Base-by-base conservation (phyloP, 305 asterid species). In the Fraxinus angustifolia region DNA sequence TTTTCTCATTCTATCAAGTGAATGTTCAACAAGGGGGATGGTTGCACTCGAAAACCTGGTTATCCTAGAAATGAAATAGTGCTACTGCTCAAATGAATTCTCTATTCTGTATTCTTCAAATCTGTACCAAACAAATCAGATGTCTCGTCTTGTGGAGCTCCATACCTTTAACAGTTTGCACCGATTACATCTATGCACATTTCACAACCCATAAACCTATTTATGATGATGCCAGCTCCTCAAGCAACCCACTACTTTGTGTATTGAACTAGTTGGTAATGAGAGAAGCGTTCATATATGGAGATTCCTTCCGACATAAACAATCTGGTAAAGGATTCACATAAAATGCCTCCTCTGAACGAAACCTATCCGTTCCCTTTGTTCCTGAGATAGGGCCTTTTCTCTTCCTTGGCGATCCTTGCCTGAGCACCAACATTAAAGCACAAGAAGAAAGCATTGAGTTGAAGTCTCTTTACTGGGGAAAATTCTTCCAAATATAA, bases 301-400 rank as follows among this genome's bases (percentile, higher is more conserved):
- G 67, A 34, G 82, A 80, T 76, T 84, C 91, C 82, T 77, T 90
- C 75, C 84, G 93, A 87, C 99, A 95, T 72, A 95, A 85, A 86
- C 99, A 93, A 79, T 95, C 99, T 0, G 99, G 98, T 79, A 95
- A 85, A 76, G 99, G 98, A 81, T 95, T 95, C 85, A 91, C 97
- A 28, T 92, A 95, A 87, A 95, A 95, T 38, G 98, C 90, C 91
- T 95, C 99, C 82, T 95, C 99, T 1, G 98, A 88, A 10, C 99
- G 97, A 81, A 90, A 92, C 79, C 98, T 92, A 23, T 95, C 99
- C 1, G 35, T 91, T 35, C 99, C 99, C 87, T 91, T 95, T 3
- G 99, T 91, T 82, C 99, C 98, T n/a, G 97, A 16, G 36, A 90
- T 67, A 8, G 99, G 98, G 26, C 99, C 99, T 85, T 95, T 95